Conservation (phyloP, 2,329 filamentous ascomycete species). For the Blastomyces gilchristii region DNA sequence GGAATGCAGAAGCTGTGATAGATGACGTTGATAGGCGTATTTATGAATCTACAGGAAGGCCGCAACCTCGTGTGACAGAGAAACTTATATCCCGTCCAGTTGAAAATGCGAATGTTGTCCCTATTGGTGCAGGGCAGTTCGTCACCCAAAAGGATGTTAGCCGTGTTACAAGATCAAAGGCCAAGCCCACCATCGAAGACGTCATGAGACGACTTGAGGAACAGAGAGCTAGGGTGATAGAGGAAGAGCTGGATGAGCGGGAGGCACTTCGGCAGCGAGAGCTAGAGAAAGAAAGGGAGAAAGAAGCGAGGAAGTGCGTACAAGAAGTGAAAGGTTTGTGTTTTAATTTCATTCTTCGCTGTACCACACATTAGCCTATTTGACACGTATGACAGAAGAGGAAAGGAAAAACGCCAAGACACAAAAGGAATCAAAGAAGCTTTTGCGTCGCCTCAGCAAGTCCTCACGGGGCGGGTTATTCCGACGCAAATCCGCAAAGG, state of each 20-base stretch:
- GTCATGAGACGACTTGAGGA: slow-evolving; percentile 65
- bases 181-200: slow-evolving; percentile 70
- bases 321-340: background rate
- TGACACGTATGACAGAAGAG: background rate
- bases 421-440: background rate
- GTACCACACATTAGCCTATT: background rate
- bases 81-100: slow-evolving; percentile 66
- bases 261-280: background rate
- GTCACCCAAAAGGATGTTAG: slow-evolving; percentile 65
- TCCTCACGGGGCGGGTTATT: background rate
- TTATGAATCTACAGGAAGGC: slow-evolving; percentile 60
- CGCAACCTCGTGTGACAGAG: slow-evolving; percentile 52
- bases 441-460: slow-evolving; percentile 1
- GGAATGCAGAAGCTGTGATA: slow-evolving; percentile 64
- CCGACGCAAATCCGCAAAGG: slow-evolving; percentile 1
- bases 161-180: slow-evolving; percentile 58
- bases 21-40: slow-evolving; percentile 68
- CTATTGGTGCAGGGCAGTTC: slow-evolving; percentile 68
- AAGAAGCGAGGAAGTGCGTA: background rate
- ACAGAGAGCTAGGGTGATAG: slow-evolving; percentile 53
- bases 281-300: background rate
- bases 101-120: slow-evolving; percentile 48
- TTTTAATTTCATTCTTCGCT: background rate
- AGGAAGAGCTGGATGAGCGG: slow-evolving; percentile 47
- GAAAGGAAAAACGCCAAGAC: background rate